Conservation (phyloP, 371 early-diverging fungal genomes). For the Coemansia sp. region DNA sequence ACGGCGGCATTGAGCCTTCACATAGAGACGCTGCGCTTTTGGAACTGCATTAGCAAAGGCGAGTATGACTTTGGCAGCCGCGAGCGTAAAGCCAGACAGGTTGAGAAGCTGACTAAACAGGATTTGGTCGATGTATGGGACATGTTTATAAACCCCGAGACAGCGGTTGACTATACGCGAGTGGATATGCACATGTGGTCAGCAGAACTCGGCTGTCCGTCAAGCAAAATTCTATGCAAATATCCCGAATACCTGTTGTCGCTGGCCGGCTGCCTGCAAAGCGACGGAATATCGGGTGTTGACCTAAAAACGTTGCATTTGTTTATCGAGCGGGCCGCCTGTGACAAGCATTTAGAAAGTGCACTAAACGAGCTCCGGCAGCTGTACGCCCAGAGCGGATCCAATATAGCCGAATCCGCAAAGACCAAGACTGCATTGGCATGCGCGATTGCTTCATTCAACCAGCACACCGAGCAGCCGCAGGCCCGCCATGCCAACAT, state of each 20-base stretch:
- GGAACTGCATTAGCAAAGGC: background rate
- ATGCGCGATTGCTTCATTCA: background rate
- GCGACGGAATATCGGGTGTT: conserved; percentile 10
- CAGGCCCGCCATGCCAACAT: background rate
- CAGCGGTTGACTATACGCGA: conserved; percentile 22
- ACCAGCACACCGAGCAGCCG: conserved; percentile 22
- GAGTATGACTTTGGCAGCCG: conserved; percentile 78
- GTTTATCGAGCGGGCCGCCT: background rate
- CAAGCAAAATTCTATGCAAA: background rate
- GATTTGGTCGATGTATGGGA: conserved; percentile 42
- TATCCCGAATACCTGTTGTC: conserved; percentile 14
- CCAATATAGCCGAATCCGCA: background rate
- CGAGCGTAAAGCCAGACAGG: conserved; percentile 7
- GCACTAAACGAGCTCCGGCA: background rate
- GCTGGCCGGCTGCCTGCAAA: conserved; percentile 17
- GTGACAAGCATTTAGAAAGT: background rate
- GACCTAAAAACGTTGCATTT: background rate
- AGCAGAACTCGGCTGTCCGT: conserved; percentile 7
- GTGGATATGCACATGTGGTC: conserved; percentile 30
- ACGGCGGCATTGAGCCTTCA: too few relatives aligned
- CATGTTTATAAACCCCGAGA: conserved; percentile 29
- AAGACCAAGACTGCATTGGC: background rate
- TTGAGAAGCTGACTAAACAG: conserved; percentile 14
- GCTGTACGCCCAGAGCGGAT: too few relatives aligned
- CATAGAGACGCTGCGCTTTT: background rate